Evolutionary conservation across 2,329 filamentous ascomycete genomes (phyloP).

Genomic region (Pseudopithomyces chartarum): DNA sequence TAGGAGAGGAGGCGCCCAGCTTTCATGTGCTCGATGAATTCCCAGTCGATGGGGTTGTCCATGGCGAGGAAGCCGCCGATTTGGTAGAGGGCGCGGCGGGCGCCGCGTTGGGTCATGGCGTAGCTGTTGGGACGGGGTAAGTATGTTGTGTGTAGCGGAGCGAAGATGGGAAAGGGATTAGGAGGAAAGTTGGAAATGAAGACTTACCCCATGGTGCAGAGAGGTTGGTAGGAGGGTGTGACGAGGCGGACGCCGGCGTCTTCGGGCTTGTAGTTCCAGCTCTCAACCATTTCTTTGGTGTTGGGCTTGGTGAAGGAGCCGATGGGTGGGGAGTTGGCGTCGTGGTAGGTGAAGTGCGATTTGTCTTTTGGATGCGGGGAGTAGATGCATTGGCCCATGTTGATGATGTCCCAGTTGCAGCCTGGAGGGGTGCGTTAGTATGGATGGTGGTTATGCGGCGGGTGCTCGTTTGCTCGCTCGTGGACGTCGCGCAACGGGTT

Average conservation of each 20-base stretch:
- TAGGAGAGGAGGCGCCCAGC: slow-evolving; percentile 3
- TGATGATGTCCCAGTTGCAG: slow-evolving; percentile 44
- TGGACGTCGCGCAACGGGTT: neutral
- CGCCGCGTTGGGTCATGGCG: slow-evolving; percentile 6
- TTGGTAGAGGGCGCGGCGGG: slow-evolving; percentile 8
- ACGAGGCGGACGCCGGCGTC: slow-evolving; percentile 2
- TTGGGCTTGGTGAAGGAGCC: slow-evolving; percentile 8
- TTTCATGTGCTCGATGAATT: slow-evolving; percentile 3
- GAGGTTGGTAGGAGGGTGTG: slow-evolving; percentile 2
- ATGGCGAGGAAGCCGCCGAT: slow-evolving; percentile 8
- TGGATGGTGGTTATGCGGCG: neutral
- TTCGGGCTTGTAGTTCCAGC: slow-evolving; percentile 1
- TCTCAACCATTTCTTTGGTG: neutral
- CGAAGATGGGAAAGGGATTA: no score
- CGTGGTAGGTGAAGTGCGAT: slow-evolving; percentile 30
- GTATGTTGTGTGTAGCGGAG: no score
- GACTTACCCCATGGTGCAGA: slow-evolving; percentile 10
- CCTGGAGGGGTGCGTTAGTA: slow-evolving; percentile 5
- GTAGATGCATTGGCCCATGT: slow-evolving; percentile 47
- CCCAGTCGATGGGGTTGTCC: slow-evolving; percentile 5
- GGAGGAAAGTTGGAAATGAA: neutral
- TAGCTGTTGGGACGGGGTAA: neutral
- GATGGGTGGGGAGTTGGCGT: slow-evolving; percentile 33
- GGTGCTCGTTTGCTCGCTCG: no score
- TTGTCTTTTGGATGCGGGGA: slow-evolving; percentile 17